A percentile compares a stretch with the other conserved stretches of the same genome.
These are phyloP conservation scores for Oligophagozyma castellii DNA, from an alignment of 1,139 yeast species.

Conservation along the genomic window DNA sequence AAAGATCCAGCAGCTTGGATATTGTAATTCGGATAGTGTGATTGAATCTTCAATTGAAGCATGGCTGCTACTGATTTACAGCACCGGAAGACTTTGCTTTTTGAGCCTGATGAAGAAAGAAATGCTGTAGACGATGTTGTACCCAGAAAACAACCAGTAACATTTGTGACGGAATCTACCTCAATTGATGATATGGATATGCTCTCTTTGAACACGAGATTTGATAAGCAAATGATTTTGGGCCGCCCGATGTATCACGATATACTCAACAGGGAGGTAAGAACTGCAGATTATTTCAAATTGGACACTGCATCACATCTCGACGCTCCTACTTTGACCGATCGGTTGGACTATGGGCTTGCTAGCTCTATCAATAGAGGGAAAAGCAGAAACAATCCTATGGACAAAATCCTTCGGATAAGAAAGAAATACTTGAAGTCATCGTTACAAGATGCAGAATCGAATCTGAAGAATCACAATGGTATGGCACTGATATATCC, in stretches of 20 bases:
- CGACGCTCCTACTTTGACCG: slow-evolving; percentile 1
- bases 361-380: not conserved
- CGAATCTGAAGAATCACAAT: slow-evolving; percentile 16
- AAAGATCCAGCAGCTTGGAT: no score
- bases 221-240: slow-evolving; percentile 16
- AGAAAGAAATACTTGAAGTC: slow-evolving; percentile 12
- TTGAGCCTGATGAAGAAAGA: no score
- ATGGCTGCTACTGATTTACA: no score
- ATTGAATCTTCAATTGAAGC: no score
- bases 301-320: not conserved
- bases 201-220: slow-evolving; percentile 14
- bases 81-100: no score
- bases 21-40: no score
- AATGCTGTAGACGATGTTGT: no score
- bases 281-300: no score
- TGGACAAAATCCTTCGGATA: slow-evolving; percentile 3
- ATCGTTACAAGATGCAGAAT: slow-evolving; percentile 15
- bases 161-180: slow-evolving; percentile 5
- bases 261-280: slow-evolving; percentile 9
- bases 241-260: slow-evolving; percentile 22
- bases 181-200: slow-evolving; percentile 21
- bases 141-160: no score
- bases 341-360: slow-evolving; percentile 1
- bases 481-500: slow-evolving; percentile 20
- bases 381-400: slow-evolving; percentile 1